Evolutionary conservation across 768 basidiomycete genomes (phyloP), one percentile per base, ranked within the genome.

Genomic region (Lentinula edodes): DNA sequence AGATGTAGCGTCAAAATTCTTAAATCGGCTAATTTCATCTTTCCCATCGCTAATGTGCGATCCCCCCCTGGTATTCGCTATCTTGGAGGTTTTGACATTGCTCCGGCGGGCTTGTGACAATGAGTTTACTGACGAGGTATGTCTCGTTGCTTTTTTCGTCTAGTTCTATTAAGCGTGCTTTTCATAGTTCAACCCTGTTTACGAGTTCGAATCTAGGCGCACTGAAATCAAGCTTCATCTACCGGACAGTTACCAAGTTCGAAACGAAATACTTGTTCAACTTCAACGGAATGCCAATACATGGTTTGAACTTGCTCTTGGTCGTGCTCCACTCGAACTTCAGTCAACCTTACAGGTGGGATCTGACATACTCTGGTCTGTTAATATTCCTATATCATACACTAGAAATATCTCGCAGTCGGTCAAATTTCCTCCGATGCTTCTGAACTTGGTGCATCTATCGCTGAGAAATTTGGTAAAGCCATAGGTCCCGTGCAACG

Each of bases 41-140:
- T 98, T 98, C 74, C 95, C 97, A 1, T 94, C 95, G 13, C 77
- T 99, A 54, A 90, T 97, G 85, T 98, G 96, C 73, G 90, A 95
- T 67, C 84, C 88, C 3, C 80, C 87, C 9, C 81, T 98, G 12
- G 90, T 98, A 6, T 94, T 89, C 65, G 86, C 91, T 42, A 89
- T 98, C 52, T 79, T 98, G 42, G 96, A 99, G 68, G 88, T 93
- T 50, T 79, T 99, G 62, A 98, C 97, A 0, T 78, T 98, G 8
- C 76, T 98, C 64, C 85, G 94, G 62, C 83, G 87, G 52, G 87
- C 93, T 0, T 93, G 92, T 68, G 93, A 98, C 72, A 90, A 93
- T 63, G 93, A 97, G 75, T 93, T 86, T 66, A 76, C 84, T 3
- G 93, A 98, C 74, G 96, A 98, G 84, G 95, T 92, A 64, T 9